Percentiles rank a stretch among this genome's conserved stretches.
These are phyloP conservation scores for Gracilaria gracilis DNA, from an alignment of 23 red algal genomes.

Conservation along the genomic window DNA sequence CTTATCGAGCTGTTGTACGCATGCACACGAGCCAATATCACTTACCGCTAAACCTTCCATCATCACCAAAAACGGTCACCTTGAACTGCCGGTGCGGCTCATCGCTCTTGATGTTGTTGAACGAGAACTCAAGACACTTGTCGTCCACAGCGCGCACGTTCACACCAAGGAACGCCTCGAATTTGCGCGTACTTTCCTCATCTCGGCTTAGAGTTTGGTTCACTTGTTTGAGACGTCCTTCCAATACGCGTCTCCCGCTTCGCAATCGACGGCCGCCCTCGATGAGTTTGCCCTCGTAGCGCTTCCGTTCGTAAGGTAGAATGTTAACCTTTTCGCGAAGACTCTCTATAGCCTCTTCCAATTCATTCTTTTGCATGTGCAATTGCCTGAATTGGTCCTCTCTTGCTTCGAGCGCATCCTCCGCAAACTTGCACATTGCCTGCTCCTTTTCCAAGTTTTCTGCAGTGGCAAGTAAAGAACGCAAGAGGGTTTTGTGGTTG, in stretches of 20 bases:
- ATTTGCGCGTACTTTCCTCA: background rate
- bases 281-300: background rate
- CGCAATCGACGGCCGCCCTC: background rate
- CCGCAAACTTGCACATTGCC: conserved; percentile 21
- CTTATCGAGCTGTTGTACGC: background rate
- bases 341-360: background rate
- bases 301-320: conserved; percentile 13
- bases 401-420: background rate
- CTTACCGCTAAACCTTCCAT: conserved; percentile 15
- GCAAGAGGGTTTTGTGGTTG: background rate
- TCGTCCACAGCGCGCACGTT: conserved; percentile 13
- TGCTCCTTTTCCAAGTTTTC: conserved; percentile 38
- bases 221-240: conserved; percentile 11
- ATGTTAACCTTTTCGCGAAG: conserved; percentile 1
- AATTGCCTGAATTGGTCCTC: background rate
- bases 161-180: conserved; percentile 1
- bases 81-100: background rate
- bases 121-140: conserved; percentile 12
- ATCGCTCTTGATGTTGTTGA: background rate
- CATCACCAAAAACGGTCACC: background rate
- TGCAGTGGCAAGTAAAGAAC: background rate
- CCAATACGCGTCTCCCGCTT: background rate
- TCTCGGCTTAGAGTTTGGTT: background rate
- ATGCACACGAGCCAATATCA: background rate
- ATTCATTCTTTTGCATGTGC: background rate